These are phyloP conservation scores for Rhizoclosmatium sp. DNA, from an alignment of 192 early-diverging fungal species.

Conservation along the genomic window DNA sequence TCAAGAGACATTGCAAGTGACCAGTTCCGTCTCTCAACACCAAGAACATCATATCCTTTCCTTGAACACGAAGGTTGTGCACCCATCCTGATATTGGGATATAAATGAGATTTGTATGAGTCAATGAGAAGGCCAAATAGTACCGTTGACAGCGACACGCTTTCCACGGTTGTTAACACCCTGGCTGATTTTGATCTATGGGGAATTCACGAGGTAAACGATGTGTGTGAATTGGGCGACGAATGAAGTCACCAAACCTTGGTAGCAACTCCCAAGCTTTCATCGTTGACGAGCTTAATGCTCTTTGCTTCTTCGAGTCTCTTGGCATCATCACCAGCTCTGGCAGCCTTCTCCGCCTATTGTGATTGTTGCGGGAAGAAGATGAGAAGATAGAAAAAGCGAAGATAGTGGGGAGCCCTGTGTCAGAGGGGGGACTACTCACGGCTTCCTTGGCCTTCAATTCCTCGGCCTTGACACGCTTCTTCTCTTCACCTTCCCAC, in stretches of 20 bases:
- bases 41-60: conserved; percentile 96
- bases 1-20: conserved; percentile 92
- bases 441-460: conserved; percentile 25
- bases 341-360: conserved; percentile 57
- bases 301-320: conserved; percentile 85
- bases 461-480: conserved; percentile 61
- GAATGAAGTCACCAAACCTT: conserved; percentile 49
- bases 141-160: conserved; percentile 77
- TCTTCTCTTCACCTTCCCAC: conserved; percentile 72
- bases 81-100: conserved; percentile 79
- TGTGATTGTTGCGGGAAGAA: neutral
- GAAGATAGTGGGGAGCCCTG: neutral
- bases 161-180: conserved; percentile 68
- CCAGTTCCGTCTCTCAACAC: conserved; percentile 95
- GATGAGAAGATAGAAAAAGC: neutral
- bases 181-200: conserved; percentile 80
- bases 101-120: too few relatives aligned
- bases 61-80: conserved; percentile 93
- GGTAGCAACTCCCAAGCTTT: conserved; percentile 74
- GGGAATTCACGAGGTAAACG: conserved; percentile 19
- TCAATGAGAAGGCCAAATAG: too few relatives aligned
- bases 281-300: conserved; percentile 78
- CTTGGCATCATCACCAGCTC: conserved; percentile 71
- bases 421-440: neutral
- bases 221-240: neutral